Evolutionary conservation across 2,329 filamentous ascomycete species (phyloP).

Genomic region (Paraconiothyrium brasiliense): DNA sequence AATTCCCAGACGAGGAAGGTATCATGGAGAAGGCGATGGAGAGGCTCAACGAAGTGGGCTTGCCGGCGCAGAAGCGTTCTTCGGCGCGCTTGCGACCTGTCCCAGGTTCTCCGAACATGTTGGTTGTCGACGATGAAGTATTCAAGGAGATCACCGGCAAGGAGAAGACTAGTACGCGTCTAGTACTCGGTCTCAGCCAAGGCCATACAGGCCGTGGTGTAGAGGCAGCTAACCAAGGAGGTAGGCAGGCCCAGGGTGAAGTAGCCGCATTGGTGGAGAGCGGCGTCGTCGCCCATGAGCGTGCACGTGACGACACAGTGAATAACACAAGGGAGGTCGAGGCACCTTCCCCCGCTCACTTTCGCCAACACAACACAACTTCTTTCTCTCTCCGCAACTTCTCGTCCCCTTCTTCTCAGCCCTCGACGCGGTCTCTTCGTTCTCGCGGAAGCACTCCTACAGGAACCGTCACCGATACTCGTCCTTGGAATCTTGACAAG

Average conservation of each 20-base stretch:
- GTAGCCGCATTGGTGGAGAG: slow-evolving; percentile 20
- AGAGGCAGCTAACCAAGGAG: slow-evolving; percentile 19
- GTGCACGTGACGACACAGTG: slow-evolving; percentile 28
- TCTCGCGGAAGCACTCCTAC: slow-evolving; percentile 38
- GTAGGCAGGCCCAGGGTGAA: slow-evolving; percentile 24
- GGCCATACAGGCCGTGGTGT: not conserved
- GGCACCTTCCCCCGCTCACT: slow-evolving; percentile 32
- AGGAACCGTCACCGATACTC: slow-evolving; percentile 45
- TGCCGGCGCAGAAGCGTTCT: slow-evolving; percentile 44
- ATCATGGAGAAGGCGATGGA: slow-evolving; percentile 50
- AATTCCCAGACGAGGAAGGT: slow-evolving; percentile 47
- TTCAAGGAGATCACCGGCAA: slow-evolving; percentile 43
- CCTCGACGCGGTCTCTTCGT: slow-evolving; percentile 38
- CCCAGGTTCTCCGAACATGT: slow-evolving; percentile 41
- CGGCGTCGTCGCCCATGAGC: slow-evolving; percentile 20
- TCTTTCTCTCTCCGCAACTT: slow-evolving; percentile 9
- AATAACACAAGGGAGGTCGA: slow-evolving; percentile 36
- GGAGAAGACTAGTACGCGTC: slow-evolving; percentile 26
- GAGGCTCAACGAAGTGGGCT: slow-evolving; percentile 40
- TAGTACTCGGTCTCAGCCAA: not conserved
- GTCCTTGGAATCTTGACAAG: slow-evolving; percentile 59
- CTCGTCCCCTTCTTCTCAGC: slow-evolving; percentile 27
- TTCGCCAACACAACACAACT: slow-evolving; percentile 26
- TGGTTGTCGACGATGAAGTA: slow-evolving; percentile 46
- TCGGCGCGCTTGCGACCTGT: slow-evolving; percentile 46